Evolutionary conservation across 1,284 basidiomycete genomes (phyloP).

Genomic region (Hemileia vastatrix): DNA sequence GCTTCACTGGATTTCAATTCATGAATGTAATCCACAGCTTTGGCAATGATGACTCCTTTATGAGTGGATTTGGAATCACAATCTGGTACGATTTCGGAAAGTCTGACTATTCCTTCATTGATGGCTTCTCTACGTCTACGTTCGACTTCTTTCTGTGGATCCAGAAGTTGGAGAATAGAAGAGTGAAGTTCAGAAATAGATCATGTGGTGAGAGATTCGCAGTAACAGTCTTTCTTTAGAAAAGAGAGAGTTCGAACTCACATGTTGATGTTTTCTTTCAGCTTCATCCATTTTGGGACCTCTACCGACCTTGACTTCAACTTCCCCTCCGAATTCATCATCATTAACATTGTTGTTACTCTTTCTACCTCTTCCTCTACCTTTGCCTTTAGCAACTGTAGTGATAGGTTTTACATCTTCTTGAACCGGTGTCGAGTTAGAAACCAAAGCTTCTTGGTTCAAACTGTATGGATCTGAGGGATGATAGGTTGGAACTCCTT

Average conservation of each 20-base stretch:
- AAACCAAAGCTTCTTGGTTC: too few relatives aligned
- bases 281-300: neutral
- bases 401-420: too few relatives aligned
- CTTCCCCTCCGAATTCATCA: neutral
- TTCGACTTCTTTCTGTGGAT: slow-evolving; percentile 82
- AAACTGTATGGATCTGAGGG: too few relatives aligned
- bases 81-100: slow-evolving; percentile 76
- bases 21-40: slow-evolving; percentile 74
- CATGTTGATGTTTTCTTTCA: neutral
- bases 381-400: neutral
- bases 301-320: neutral
- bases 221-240: neutral
- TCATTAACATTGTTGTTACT: neutral
- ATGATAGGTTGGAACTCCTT: too few relatives aligned
- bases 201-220: neutral
- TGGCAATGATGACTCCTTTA: slow-evolving; percentile 73
- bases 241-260: neutral
- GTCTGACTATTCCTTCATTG: slow-evolving; percentile 87
- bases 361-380: neutral
- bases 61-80: slow-evolving; percentile 61
- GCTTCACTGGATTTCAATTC: slow-evolving; percentile 82
- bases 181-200: neutral
- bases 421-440: too few relatives aligned
- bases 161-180: neutral
- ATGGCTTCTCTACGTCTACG: slow-evolving; percentile 84